Percentiles rank a stretch among this genome's conserved stretches.
These are phyloP conservation scores for Hymenoscyphus albidus DNA, from an alignment of 2,329 filamentous ascomycete genomes.

Conservation along the genomic window DNA sequence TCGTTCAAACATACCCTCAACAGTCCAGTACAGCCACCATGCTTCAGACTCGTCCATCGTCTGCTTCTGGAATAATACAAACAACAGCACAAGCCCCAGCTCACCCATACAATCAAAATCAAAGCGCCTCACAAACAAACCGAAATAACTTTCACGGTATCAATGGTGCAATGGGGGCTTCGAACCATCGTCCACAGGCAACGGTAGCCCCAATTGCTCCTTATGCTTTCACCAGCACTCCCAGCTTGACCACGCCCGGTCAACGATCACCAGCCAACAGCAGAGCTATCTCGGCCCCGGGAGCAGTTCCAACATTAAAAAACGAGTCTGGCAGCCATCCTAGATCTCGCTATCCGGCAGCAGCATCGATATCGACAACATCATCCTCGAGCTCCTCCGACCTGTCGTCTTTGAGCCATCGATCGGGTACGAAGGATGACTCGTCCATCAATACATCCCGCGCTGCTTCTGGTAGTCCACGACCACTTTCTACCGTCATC, in stretches of 20 bases:
- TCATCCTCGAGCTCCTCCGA: slow-evolving; percentile 35
- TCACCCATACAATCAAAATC: slow-evolving; percentile 45
- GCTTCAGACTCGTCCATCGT: slow-evolving; percentile 69
- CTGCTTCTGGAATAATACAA: slow-evolving; percentile 52
- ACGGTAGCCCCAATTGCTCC: slow-evolving; percentile 61
- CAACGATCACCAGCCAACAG: slow-evolving; percentile 43
- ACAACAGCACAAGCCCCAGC: slow-evolving; percentile 32
- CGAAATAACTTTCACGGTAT: slow-evolving; percentile 50
- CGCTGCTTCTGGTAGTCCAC: slow-evolving; percentile 23
- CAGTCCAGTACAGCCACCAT: slow-evolving; percentile 70
- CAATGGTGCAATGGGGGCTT: slow-evolving; percentile 43
- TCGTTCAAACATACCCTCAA: slow-evolving; percentile 78
- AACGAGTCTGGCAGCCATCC: slow-evolving; percentile 34
- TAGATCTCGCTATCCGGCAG: slow-evolving; percentile 44
- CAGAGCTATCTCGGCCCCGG: slow-evolving; percentile 51
- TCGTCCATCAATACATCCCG: slow-evolving; percentile 40
- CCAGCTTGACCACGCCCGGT: slow-evolving; percentile 53
- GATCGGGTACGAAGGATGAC: slow-evolving; percentile 50
- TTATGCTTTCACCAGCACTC: slow-evolving; percentile 72
- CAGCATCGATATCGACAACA: slow-evolving; percentile 48
- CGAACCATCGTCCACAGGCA: slow-evolving; percentile 51
- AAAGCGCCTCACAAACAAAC: slow-evolving; percentile 41
- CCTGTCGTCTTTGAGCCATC: slow-evolving; percentile 39
- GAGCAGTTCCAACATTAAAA: slow-evolving; percentile 39
- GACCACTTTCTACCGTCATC: slow-evolving; percentile 41